Evolutionary conservation across 2,329 filamentous ascomycete species (phyloP).

Genomic region (Cladophialophora chaetospira): DNA sequence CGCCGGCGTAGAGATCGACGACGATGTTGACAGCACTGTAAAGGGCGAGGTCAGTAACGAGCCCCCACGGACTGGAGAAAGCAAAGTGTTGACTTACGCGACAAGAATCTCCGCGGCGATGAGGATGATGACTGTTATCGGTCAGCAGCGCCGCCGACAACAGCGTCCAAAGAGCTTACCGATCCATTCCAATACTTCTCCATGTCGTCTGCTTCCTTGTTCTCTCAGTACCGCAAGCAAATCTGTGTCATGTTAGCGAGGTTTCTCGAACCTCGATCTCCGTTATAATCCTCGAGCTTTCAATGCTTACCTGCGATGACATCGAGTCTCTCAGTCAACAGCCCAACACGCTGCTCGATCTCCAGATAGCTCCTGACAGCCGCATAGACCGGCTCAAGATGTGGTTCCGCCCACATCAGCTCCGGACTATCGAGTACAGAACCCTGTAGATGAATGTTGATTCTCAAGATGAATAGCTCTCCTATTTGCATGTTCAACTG

Average conservation of each 20-base stretch:
- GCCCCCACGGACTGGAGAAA: no score
- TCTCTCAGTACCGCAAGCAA: constrained; percentile 91
- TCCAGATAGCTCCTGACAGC: constrained; percentile 94
- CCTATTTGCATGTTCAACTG: constrained; percentile 99
- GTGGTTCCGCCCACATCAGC: constrained; percentile 97
- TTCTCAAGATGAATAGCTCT: constrained; percentile 94
- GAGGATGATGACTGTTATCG: constrained; percentile 75
- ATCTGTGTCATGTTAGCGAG: constrained; percentile 55
- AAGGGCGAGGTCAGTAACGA: constrained; percentile 6
- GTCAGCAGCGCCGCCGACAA: constrained; percentile 16
- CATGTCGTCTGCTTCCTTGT: constrained; percentile 89
- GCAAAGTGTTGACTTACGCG: constrained; percentile 47
- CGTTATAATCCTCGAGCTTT: background rate
- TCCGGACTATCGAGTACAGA: constrained; percentile 96
- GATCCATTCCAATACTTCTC: constrained; percentile 87
- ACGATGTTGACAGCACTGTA: constrained; percentile 78
- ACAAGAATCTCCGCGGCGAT: constrained; percentile 95
- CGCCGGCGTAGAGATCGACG: constrained; percentile 81
- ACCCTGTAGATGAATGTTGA: constrained; percentile 97
- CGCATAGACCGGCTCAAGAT: constrained; percentile 93
- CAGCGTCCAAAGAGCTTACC: constrained; percentile 54
- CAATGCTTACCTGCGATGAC: constrained; percentile 62
- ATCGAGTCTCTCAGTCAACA: constrained; percentile 85
- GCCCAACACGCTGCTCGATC: constrained; percentile 91
- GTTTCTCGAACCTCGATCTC: background rate